Evolutionary conservation across 140 eudicot species (phyloP).

Genomic region (Stevia rebaudiana): DNA sequence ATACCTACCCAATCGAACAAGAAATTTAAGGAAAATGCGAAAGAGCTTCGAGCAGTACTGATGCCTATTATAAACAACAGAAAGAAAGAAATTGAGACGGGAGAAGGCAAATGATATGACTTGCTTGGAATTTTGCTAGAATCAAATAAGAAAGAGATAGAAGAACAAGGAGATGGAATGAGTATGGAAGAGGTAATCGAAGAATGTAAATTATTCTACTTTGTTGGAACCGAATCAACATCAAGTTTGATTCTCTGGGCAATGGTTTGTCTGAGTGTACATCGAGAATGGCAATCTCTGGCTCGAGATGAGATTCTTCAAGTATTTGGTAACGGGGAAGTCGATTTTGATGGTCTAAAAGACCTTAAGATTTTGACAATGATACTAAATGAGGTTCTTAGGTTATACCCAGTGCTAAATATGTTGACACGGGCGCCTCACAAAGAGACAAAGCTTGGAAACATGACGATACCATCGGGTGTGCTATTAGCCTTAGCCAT

Average conservation of each 20-base stretch:
- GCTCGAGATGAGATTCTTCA: constrained; percentile 29
- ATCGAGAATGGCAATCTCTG: constrained; percentile 35
- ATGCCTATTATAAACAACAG: constrained; percentile 30
- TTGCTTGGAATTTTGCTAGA: constrained; percentile 28
- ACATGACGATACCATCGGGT: constrained; percentile 24
- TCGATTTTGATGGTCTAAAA: constrained; percentile 26
- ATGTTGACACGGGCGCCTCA: not conserved
- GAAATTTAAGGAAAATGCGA: constrained; percentile 16
- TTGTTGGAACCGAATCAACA: constrained; percentile 29
- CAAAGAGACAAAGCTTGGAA: constrained; percentile 29
- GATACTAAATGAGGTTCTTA: constrained; percentile 35
- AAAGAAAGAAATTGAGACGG: constrained; percentile 32
- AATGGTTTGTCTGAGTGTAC: constrained; percentile 18
- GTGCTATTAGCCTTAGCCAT: constrained; percentile 21
- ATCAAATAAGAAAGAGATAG: constrained; percentile 10
- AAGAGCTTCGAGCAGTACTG: constrained; percentile 23
- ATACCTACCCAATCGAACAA: constrained; percentile 35
- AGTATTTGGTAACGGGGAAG: constrained; percentile 17
- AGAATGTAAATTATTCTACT: constrained; percentile 34
- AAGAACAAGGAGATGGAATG: constrained; percentile 20
- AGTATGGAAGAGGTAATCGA: constrained; percentile 30
- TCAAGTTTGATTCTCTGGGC: constrained; percentile 30
- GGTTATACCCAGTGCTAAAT: constrained; percentile 29
- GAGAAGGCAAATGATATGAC: constrained; percentile 23
- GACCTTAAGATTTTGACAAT: constrained; percentile 26